Conservation (phyloP, 2,329 filamentous ascomycete species). For the Reticulascus tulasneorum region DNA sequence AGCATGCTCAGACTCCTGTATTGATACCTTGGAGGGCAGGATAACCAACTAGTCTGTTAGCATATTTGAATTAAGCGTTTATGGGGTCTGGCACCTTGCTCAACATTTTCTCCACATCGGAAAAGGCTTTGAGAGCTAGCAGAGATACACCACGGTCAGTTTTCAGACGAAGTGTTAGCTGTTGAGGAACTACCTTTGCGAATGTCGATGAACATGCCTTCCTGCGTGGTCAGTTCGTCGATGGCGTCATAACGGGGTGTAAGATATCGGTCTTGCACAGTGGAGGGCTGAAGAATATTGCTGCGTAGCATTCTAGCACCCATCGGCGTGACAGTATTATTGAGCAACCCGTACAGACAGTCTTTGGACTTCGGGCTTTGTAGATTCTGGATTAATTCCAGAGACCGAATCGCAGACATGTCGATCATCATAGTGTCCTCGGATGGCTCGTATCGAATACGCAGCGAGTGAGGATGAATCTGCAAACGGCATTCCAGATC, state of each 20-base stretch:
- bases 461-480: conserved; percentile 75
- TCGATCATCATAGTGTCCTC: conserved; percentile 97
- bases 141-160: conserved; percentile 12
- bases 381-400: conserved; percentile 88
- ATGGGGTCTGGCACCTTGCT: conserved; percentile 53
- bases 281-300: conserved; percentile 86
- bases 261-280: conserved; percentile 61
- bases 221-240: conserved; percentile 74
- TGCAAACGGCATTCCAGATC: conserved; percentile 64
- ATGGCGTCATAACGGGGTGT: conserved; percentile 74
- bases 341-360: conserved; percentile 79
- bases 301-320: conserved; percentile 77
- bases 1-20: conserved; percentile 71
- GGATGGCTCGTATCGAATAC: conserved; percentile 81
- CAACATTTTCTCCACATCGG: conserved; percentile 76
- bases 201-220: conserved; percentile 78
- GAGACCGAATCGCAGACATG: conserved; percentile 75
- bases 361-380: conserved; percentile 74
- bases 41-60: conserved; percentile 61
- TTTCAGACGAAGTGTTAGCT: conserved; percentile 1
- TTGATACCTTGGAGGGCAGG: conserved; percentile 61
- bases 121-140: conserved; percentile 66
- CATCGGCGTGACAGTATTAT: conserved; percentile 85
- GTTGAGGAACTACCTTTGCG: conserved; percentile 68
- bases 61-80: conserved; percentile 1